Evolutionary conservation across 768 basidiomycete species (phyloP).

Genomic region (Rhizopogon vinicolor): DNA sequence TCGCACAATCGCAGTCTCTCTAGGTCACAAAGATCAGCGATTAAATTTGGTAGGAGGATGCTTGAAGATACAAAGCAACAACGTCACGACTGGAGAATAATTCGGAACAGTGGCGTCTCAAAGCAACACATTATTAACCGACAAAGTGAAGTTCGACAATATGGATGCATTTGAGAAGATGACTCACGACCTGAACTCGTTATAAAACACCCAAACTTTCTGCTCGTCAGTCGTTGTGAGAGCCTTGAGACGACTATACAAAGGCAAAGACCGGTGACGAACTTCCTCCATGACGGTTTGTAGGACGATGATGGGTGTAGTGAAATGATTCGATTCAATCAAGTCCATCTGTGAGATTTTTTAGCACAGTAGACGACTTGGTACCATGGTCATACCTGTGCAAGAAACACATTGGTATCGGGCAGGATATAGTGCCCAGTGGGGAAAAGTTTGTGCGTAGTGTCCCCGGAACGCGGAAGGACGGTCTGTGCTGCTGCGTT

Average conservation of each 20-base stretch:
- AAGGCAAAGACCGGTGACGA: conserved; percentile 85
- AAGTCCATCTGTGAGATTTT: conserved; percentile 76
- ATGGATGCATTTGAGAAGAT: no score
- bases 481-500: conserved; percentile 30
- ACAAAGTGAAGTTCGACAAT: background rate
- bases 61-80: background rate
- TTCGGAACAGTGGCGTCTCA: background rate
- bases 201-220: conserved; percentile 80
- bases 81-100: background rate
- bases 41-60: no score
- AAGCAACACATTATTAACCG: background rate
- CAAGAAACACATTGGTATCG: conserved; percentile 93
- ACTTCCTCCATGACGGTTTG: conserved; percentile 98
- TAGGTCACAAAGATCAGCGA: conserved; percentile 19
- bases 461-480: conserved; percentile 58
- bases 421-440: conserved; percentile 81
- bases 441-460: conserved; percentile 50
- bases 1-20: conserved; percentile 76
- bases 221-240: conserved; percentile 85
- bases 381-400: conserved; percentile 53
- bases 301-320: conserved; percentile 78
- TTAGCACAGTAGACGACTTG: background rate
- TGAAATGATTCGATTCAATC: conserved; percentile 72
- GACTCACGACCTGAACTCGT: conserved; percentile 78
- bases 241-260: conserved; percentile 89